Evolutionary conservation across 2,329 filamentous ascomycete genomes (phyloP).

Genomic region (Mariannaea elegans): DNA sequence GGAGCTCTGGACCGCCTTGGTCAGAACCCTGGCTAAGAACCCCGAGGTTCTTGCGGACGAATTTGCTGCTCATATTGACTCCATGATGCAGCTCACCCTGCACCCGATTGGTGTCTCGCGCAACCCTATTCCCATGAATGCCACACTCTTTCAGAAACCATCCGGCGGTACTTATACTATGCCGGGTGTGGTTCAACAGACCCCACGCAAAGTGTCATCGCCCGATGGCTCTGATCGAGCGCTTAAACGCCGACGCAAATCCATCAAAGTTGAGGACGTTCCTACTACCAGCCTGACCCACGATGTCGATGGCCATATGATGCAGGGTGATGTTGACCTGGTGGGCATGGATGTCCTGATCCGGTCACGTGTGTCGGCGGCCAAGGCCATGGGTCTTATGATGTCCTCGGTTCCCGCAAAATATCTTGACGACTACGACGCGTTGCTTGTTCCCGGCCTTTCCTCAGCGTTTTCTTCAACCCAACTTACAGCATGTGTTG

Average conservation of each 20-base stretch:
- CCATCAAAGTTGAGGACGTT: slow-evolving; percentile 80
- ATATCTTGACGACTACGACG: slow-evolving; percentile 70
- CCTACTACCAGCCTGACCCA: slow-evolving; percentile 75
- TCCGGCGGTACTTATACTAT: slow-evolving; percentile 84
- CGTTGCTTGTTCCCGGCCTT: slow-evolving; percentile 71
- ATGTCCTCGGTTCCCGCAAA: slow-evolving; percentile 78
- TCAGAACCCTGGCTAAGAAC: slow-evolving; percentile 72
- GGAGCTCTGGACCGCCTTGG: slow-evolving; percentile 85
- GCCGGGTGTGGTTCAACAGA: slow-evolving; percentile 54
- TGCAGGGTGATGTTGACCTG: slow-evolving; percentile 94
- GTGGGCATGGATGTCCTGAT: slow-evolving; percentile 90
- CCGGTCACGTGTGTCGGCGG: slow-evolving; percentile 87
- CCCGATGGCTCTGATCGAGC: slow-evolving; percentile 68
- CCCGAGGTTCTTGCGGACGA: slow-evolving; percentile 74
- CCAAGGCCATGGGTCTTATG: slow-evolving; percentile 84
- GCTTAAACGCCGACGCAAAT: slow-evolving; percentile 81
- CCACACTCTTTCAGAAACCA: slow-evolving; percentile 87
- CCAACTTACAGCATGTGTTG: slow-evolving; percentile 82
- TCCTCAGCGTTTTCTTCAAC: slow-evolving; percentile 82
- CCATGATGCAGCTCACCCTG: slow-evolving; percentile 85
- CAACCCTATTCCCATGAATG: slow-evolving; percentile 92
- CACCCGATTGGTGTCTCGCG: slow-evolving; percentile 93
- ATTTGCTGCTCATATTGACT: slow-evolving; percentile 77
- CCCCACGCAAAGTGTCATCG: slow-evolving; percentile 58
- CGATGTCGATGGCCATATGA: slow-evolving; percentile 97